Percentiles rank a stretch among this genome's conserved stretches.
phyloP scores from a whole-genome alignment of 768 basidiomycete genomes.

The Tremella fuciformis region DNA sequence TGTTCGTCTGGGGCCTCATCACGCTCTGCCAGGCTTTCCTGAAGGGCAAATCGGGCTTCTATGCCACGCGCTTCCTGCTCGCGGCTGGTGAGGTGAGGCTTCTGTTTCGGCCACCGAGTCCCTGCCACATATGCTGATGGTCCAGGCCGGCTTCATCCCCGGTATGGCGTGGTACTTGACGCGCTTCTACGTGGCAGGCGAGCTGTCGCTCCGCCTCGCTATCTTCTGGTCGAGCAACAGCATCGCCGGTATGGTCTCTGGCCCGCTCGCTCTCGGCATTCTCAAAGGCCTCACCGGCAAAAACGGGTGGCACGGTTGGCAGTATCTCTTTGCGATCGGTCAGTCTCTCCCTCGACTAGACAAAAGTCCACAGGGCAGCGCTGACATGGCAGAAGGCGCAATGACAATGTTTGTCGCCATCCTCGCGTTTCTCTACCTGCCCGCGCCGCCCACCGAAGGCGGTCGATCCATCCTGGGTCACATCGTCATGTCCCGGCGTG shows the following conservation, averaged over 20 bases:
- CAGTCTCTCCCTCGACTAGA: background rate
- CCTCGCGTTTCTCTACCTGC: slow-evolving; percentile 20
- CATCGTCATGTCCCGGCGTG: slow-evolving; percentile 8
- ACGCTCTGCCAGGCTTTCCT: slow-evolving; percentile 42
- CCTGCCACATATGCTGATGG: slow-evolving; percentile 1
- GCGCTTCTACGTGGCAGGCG: slow-evolving; percentile 37
- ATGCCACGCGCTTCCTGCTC: slow-evolving; percentile 40
- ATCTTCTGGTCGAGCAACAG: slow-evolving; percentile 25
- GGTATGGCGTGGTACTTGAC: slow-evolving; percentile 34
- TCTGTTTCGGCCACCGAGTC: no score
- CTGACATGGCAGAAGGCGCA: slow-evolving; percentile 10
- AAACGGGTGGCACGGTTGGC: slow-evolving; percentile 24
- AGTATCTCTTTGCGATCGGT: slow-evolving; percentile 26
- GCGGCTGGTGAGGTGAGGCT: slow-evolving; percentile 24
- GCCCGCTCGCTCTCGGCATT: slow-evolving; percentile 21
- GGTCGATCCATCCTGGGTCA: slow-evolving; percentile 11
- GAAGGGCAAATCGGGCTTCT: slow-evolving; percentile 27
- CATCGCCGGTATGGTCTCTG: slow-evolving; percentile 21
- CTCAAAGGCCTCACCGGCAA: slow-evolving; percentile 12
- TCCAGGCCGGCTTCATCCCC: slow-evolving; percentile 44
- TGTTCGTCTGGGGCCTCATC: slow-evolving; percentile 42
- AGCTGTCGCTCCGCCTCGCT: slow-evolving; percentile 16
- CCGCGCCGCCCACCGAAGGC: slow-evolving; percentile 16
- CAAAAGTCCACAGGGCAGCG: background rate
- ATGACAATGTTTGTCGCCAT: slow-evolving; percentile 23